Evolutionary conservation across 75 land plant species (phyloP), one percentile per base, ranked within the genome.

Genomic region (Picea glauca): DNA sequence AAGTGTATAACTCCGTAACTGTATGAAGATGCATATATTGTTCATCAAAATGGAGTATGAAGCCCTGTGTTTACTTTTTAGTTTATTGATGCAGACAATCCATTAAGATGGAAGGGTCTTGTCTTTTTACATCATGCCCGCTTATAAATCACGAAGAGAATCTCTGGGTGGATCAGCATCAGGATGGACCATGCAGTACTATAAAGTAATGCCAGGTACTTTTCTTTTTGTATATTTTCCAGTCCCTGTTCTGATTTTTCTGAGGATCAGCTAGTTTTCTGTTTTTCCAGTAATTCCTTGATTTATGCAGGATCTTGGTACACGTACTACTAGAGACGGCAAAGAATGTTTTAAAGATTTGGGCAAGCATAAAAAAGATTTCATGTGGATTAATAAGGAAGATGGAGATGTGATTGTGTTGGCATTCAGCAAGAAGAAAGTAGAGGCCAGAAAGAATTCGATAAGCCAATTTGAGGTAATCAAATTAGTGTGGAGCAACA

Each of bases 381-480:
- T 95, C 77, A 17, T 87, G 9, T 98, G 99, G 96, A 80, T 50
- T 21, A 79, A 85, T 85, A 88, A 93, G 13, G 76, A 90, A 56
- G 99, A 98, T 87, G 98, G 96, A 18, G 98, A 95, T 76, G 95
- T 96, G 30, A 97, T 97, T 61, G 99, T 94, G 65, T 81, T 97
- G 79, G 99, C 99, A 62, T 97, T 97, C 78, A 97, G 99, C 79
- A 97, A 93, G 92, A 97, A 97, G 78, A 97, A 97, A 78, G 89
- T 94, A 40, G 99, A 97, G 76, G 98, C 89, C 20, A 87, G 98
- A 64, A 94, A 97, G 81, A 95, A 82, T 58, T 97, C 98, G 99
- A 84, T 97, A n/a, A 86, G 92, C 2, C 94, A 91, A 35, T 97
- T 88, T 85, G 90, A 97, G 93, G 99, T 98, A 72, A 21, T 57